These are phyloP conservation scores for Colletotrichum horii DNA, from an alignment of 2,329 filamentous ascomycete genomes.

Conservation along the genomic window DNA sequence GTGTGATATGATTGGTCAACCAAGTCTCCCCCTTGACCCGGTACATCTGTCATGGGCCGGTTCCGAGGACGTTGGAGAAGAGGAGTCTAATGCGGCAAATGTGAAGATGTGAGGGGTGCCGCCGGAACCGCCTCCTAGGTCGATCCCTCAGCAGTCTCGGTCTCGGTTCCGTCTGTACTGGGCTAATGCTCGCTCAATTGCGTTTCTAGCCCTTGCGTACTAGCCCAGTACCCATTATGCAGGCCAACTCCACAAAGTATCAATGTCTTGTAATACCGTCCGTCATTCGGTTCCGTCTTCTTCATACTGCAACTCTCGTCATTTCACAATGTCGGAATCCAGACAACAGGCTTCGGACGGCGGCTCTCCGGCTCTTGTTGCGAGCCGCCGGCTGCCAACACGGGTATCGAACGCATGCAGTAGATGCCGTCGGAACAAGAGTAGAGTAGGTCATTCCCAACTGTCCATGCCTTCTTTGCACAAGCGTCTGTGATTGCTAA, in stretches of 20 bases:
- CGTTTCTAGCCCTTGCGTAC: background rate
- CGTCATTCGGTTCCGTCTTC: background rate
- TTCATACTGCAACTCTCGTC: background rate
- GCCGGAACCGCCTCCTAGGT: background rate
- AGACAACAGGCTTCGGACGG: background rate
- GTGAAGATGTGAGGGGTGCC: background rate
- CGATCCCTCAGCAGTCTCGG: background rate
- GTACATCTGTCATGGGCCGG: background rate
- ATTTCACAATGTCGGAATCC: background rate
- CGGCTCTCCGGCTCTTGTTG: background rate
- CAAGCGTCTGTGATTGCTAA: background rate
- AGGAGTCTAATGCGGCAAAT: background rate
- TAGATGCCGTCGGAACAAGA: background rate
- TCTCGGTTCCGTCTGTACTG: background rate
- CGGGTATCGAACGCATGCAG: background rate
- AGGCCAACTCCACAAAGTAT: background rate
- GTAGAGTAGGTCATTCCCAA: no score
- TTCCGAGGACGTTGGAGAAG: background rate
- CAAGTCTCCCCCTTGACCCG: background rate
- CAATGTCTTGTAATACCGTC: background rate
- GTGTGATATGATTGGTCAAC: background rate
- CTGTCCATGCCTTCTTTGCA: background rate
- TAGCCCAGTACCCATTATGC: background rate
- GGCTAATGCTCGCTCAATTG: background rate
- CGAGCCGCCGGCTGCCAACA: background rate